A percentile compares a stretch with the other conserved stretches of the same genome.
phyloP scores from a whole-genome alignment of 2,329 filamentous ascomycete genomes.

The Fusarium euwallaceae region DNA sequence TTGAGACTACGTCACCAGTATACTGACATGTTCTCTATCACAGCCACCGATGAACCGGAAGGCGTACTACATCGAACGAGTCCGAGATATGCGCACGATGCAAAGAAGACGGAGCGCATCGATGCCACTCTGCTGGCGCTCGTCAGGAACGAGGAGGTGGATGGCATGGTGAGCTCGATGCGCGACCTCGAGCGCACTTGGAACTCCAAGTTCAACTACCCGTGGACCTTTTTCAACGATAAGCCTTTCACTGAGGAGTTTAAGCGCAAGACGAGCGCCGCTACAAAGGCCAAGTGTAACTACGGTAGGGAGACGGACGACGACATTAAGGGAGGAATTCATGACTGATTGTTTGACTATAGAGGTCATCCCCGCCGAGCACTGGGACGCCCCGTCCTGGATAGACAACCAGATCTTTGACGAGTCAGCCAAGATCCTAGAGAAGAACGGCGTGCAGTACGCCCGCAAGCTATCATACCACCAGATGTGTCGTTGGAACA shows the following conservation, averaged over 20 bases:
- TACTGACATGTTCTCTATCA: conserved; percentile 32
- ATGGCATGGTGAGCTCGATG: conserved; percentile 90
- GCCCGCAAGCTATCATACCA: conserved; percentile 91
- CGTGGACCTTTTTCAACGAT: conserved; percentile 99
- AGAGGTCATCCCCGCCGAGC: conserved; percentile 93
- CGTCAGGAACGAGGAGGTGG: conserved; percentile 91
- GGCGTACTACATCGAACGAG: conserved; percentile 80
- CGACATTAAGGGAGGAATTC: not conserved
- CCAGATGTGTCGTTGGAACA: conserved; percentile 99
- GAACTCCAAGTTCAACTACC: conserved; percentile 99
- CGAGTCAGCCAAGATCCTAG: conserved; percentile 85
- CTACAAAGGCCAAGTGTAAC: conserved; percentile 87
- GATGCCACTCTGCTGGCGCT: conserved; percentile 93
- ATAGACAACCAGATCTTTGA: conserved; percentile 89
- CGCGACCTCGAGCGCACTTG: conserved; percentile 91
- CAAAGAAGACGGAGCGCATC: conserved; percentile 83
- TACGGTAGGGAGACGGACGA: conserved; percentile 72
- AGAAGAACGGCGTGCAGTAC: conserved; percentile 91
- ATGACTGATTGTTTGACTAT: conserved; percentile 24
- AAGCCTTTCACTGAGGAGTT: conserved; percentile 94
- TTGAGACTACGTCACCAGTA: not conserved
- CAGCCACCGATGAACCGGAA: conserved; percentile 86
- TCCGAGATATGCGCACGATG: conserved; percentile 82
- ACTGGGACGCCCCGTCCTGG: conserved; percentile 94
- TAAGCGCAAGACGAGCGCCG: conserved; percentile 82